phyloP scores from a whole-genome alignment of 768 basidiomycete genomes.

The Albatrellus ellisii region DNA sequence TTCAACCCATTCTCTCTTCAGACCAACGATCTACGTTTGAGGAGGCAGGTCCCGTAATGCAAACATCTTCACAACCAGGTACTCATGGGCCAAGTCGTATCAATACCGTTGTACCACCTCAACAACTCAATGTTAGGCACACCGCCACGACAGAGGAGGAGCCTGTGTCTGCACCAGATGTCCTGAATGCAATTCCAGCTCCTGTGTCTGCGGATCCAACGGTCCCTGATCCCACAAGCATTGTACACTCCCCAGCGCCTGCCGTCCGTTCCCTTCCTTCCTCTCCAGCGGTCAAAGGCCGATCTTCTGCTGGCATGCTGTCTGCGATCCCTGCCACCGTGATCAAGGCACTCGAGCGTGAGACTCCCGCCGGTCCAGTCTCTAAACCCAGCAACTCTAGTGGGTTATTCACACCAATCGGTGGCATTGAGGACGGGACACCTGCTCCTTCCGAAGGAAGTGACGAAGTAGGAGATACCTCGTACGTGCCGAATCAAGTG shows the following conservation, averaged over 20 bases:
- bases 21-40: no score
- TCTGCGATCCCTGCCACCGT: slow-evolving; percentile 3
- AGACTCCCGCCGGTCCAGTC: not conserved
- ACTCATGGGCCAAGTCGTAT: no score
- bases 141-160: no score
- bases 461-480: no score
- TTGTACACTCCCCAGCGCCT: not conserved
- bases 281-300: not conserved
- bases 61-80: no score
- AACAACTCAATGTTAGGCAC: no score
- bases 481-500: no score
- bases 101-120: no score
- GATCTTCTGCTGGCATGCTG: not conserved
- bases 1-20: no score
- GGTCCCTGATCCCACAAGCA: slow-evolving; percentile 10
- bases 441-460: slow-evolving; percentile 1
- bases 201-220: slow-evolving; percentile 13
- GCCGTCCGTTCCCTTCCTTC: not conserved
- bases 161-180: no score
- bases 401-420: slow-evolving; percentile 13
- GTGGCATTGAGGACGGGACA: slow-evolving; percentile 6
- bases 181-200: slow-evolving; percentile 6
- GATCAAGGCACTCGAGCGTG: slow-evolving; percentile 1
- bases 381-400: slow-evolving; percentile 3
- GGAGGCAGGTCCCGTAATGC: no score